These are phyloP conservation scores for Alternaria dauci DNA, from an alignment of 2,329 filamentous ascomycete genomes.

Conservation along the genomic window DNA sequence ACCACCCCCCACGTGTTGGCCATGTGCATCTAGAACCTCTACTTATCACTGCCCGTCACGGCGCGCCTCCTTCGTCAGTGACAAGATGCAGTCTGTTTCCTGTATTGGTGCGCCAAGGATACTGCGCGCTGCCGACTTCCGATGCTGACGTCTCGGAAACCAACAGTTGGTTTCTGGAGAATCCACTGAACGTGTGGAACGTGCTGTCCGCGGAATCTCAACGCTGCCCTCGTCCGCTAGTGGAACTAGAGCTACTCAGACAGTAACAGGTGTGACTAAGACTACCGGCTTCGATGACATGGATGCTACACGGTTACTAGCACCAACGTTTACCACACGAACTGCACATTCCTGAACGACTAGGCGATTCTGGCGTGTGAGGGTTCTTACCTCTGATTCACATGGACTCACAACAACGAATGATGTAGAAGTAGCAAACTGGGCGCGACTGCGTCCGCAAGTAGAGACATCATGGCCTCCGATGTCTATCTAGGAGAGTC, in stretches of 20 bases:
- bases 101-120: neutral
- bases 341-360: neutral
- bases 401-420: neutral
- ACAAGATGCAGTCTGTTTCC: neutral
- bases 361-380: neutral
- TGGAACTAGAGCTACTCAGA: neutral
- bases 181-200: neutral
- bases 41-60: neutral
- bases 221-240: neutral
- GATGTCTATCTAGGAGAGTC: too few species aligned
- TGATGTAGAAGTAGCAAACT: neutral
- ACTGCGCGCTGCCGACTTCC: neutral
- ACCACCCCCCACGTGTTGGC: neutral
- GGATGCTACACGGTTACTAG: neutral
- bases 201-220: slow-evolving; percentile 2
- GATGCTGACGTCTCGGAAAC: neutral
- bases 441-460: neutral
- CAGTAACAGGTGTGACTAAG: neutral
- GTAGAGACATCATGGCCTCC: too few species aligned
- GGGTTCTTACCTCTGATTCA: neutral
- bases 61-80: neutral
- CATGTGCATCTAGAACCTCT: neutral
- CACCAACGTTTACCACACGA: too few species aligned
- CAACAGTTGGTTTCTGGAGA: neutral
- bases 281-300: too few species aligned